Conservation (phyloP, 164 flowering plant genomes). For the Vitis vinifera region DNA sequence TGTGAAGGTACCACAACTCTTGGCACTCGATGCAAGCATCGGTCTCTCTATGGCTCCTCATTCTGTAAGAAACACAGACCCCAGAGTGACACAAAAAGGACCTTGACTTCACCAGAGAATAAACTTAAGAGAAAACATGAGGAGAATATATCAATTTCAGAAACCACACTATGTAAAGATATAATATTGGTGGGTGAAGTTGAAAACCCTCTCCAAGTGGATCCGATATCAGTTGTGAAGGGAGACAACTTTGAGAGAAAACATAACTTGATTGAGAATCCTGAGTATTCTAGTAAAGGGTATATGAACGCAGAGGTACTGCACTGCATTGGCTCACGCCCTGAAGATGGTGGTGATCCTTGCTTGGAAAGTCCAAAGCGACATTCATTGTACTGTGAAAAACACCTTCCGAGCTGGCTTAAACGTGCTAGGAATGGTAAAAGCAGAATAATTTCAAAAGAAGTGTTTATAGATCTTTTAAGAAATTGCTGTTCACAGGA, state of each 20-base stretch:
- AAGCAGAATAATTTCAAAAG: constrained; percentile 84
- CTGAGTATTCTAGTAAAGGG: constrained; percentile 27
- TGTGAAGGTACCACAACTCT: constrained; percentile 90
- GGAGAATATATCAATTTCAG: constrained; percentile 37
- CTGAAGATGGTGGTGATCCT: constrained; percentile 26
- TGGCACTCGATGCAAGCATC: constrained; percentile 90
- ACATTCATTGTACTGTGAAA: constrained; percentile 79
- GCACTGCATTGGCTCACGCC: constrained; percentile 61
- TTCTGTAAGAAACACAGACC: constrained; percentile 90
- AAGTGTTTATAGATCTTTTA: constrained; percentile 72
- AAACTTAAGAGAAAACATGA: constrained; percentile 54
- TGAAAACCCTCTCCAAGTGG: constrained; percentile 34
- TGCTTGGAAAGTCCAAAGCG: constrained; percentile 71
- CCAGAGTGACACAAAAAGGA: constrained; percentile 22
- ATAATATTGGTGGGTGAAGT: constrained; percentile 38
- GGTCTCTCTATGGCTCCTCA: constrained; percentile 63
- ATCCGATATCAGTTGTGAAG: constrained; percentile 30
- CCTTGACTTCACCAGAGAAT: constrained; percentile 34
- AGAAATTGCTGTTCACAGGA: constrained; percentile 51
- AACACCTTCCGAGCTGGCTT: constrained; percentile 90
- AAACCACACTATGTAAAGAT: constrained; percentile 35
- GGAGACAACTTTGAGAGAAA: constrained; percentile 23
- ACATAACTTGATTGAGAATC: constrained; percentile 27
- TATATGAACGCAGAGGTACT: constrained; percentile 20
- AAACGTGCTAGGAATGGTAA: constrained; percentile 95